These are phyloP conservation scores for Plasmodium knowlesi DNA, from an alignment of 169 alveolate genomes.

Conservation along the genomic window DNA sequence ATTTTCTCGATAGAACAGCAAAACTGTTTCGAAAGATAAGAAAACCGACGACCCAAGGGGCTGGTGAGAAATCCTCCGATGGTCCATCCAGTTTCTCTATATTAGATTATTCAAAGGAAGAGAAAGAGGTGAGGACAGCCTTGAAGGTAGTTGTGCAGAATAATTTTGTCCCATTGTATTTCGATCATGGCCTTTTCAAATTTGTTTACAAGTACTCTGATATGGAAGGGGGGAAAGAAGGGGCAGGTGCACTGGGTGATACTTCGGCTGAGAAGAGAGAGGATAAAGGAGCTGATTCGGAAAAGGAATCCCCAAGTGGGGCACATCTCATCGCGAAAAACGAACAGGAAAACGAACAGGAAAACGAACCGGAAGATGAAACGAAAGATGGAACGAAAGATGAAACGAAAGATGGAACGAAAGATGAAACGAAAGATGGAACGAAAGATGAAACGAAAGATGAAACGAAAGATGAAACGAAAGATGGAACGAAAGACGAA, in stretches of 20 bases:
- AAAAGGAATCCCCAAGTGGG: not conserved
- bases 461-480: not conserved
- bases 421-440: not conserved
- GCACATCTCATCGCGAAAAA: not conserved
- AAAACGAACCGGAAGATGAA: too few species aligned
- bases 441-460: too few species aligned
- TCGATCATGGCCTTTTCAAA: constrained; percentile 41
- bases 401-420: not conserved
- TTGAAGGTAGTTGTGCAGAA: not conserved
- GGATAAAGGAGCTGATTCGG: not conserved
- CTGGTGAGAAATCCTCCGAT: not conserved
- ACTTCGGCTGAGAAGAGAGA: not conserved
- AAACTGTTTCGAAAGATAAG: not conserved
- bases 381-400: not conserved
- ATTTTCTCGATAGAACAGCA: not conserved
- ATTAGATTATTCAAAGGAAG: not conserved
- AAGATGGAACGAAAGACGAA: not conserved
- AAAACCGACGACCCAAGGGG: not conserved
- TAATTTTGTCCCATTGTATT: constrained; percentile 40
- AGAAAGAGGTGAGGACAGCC: not conserved
- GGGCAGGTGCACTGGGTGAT: too few species aligned
- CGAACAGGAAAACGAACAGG: too few species aligned
- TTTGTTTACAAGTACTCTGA: constrained; percentile 23
- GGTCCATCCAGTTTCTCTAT: not conserved
- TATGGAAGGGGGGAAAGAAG: not conserved